Base-by-base conservation (phyloP, 331 rosid species). In the Malus hybrid region DNA sequence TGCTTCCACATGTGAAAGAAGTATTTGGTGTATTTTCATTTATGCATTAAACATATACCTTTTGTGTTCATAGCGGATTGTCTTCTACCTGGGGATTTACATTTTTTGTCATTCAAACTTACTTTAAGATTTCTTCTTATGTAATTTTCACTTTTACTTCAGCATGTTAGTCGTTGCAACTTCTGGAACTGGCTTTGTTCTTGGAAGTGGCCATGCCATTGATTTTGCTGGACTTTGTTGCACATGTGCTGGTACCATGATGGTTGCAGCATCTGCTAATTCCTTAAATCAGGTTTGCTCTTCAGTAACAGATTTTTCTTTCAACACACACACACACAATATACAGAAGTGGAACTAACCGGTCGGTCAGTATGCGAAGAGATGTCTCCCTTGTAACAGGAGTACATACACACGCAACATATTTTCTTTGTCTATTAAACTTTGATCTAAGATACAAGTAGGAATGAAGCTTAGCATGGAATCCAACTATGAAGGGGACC, bases 111-210 rank as follows among this genome's bases (percentile, higher is more conserved):
- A 29, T 24, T 29, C 24, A 52, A 34, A 65, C 55, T 58, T 67
- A 24, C 2, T 69, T 66, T 71, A 3, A 26, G 32, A 66, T 60
- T 50, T 80, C 26, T 44, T 58, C 78, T 70, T 55, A 72, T 14
- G 22, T 1, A 52, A 60, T 72, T 74, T 19, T 53, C 24, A 52
- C 33, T 56, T 67, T 57, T 18, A 61, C 63, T 84, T n/a, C 86
- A 94, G 99, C 80, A 82, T 94, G 93, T 88, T 94, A 70, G 99
- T 94, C 33, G 99, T 92, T 72, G 97, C 99, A 48, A 94, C 99
- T 30, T 90, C 99, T 61, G 99, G 99, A 75, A 92, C 99, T 71
- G 97, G 99, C 46, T 94, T 86, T 84, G 92, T 94, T 66, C 87
- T 94, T 26, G 99, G 97, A 62, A 94, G 99, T 73, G 82, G 87